Base-by-base conservation (phyloP, 129 eudicot genomes). In the Glebionis coronaria region DNA sequence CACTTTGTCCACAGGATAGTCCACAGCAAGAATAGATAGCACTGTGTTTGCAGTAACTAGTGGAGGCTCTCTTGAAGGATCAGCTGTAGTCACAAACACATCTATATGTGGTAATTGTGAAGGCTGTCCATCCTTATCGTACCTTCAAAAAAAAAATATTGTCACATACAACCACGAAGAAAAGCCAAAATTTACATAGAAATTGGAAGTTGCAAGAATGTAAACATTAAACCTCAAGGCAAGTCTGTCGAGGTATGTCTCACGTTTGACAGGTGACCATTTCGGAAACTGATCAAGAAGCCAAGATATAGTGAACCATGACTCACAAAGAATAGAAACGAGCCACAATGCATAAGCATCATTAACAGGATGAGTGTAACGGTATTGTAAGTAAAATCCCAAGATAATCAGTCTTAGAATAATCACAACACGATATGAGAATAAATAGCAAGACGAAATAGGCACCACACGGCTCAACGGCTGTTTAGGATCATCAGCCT, bases 261-360 rank as follows among this genome's bases (percentile, higher is more conserved):
- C 96, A 9, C 96, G 96, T 53, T 88, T 79, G 67, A 88, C 79
- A 5, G 96, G 96, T 19, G 76, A 50, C 96, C 96, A 88, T 57
- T 88, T 88, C 52, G 96, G 96, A 74, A 88, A 88, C 60, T 88
- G 96, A 83, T 88, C 96, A 12, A 88, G 80, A 64, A 88, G 85
- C 96, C 96, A 88, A 16, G 96, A 88, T 56, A 88, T 66, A 0
- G 92, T 90, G 67, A 88, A 88, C 96, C 96, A 89, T 72, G 86
- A 73, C 82, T 89, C 96, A 79, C 96, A 89, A 40, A 89, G 86
- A 19, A 88, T 90, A 18, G 96, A 88, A 52, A 76, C 74, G 28
- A 88, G 87, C 96, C 96, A 88, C 78, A 88, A 61, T 0, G 96
- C 92, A 70, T 88, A 85, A 13, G 96, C 96, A 76, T 85, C 90